phyloP scores from a whole-genome alignment of 345 rosid genomes.

The Camelina hispida region DNA sequence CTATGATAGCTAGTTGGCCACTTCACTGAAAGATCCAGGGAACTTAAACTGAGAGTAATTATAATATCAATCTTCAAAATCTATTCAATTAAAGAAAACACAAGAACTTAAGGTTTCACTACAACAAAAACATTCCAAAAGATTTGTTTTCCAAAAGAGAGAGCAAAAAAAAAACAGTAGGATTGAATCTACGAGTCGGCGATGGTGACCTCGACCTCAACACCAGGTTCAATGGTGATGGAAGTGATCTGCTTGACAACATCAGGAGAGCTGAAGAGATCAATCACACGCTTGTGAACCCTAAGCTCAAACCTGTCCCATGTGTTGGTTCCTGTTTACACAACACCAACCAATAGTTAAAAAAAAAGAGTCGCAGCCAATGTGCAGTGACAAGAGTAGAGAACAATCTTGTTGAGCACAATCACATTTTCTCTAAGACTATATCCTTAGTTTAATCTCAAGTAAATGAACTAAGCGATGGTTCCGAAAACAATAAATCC shows the following conservation, averaged over 20 bases:
- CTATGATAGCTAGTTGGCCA: too few species aligned
- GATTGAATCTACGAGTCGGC: conserved; percentile 54
- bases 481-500: not conserved
- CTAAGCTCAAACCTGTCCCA: conserved; percentile 67
- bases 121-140: conserved; percentile 33
- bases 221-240: conserved; percentile 70
- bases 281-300: conserved; percentile 67
- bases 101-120: conserved; percentile 17
- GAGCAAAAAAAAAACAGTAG: not conserved
- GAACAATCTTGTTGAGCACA: not conserved
- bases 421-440: not conserved
- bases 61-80: not conserved
- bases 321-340: conserved; percentile 61
- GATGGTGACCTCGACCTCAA: conserved; percentile 66
- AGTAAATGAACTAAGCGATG: not conserved
- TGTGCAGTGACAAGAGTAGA: not conserved
- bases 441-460: too few species aligned
- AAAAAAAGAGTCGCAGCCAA: not conserved
- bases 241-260: conserved; percentile 75
- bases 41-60: not conserved
- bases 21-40: not conserved
- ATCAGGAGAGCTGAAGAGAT: conserved; percentile 68
- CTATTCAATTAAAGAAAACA: conserved; percentile 8
- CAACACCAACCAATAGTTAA: not conserved
- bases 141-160: not conserved